A percentile compares a stretch with the other conserved stretches of the same genome.
Evolutionary conservation across 2,329 filamentous ascomycete species (phyloP).

Genomic region (Phyllosticta citrichinensis): DNA sequence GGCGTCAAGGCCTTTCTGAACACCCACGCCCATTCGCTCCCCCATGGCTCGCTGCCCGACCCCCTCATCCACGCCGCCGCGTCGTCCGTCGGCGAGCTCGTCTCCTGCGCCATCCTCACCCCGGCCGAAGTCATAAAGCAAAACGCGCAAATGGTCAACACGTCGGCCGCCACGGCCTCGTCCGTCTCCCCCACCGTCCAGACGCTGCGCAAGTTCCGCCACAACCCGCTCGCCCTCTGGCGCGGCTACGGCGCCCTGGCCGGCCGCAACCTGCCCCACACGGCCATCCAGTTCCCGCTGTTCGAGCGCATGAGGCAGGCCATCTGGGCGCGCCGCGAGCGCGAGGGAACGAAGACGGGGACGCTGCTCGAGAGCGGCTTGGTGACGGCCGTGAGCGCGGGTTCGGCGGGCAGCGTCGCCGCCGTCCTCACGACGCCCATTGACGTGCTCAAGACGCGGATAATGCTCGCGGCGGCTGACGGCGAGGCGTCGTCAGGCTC

Average conservation of each 20-base stretch:
- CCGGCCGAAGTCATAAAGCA: constrained; percentile 89
- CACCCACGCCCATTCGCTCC: constrained; percentile 30
- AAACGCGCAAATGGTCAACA: constrained; percentile 74
- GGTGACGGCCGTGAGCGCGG: constrained; percentile 66
- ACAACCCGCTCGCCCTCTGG: constrained; percentile 47
- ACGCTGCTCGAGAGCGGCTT: constrained; percentile 54
- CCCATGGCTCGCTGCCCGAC: constrained; percentile 41
- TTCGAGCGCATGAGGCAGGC: constrained; percentile 60
- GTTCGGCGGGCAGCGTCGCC: constrained; percentile 61
- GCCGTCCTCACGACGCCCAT: constrained; percentile 79
- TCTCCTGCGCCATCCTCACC: constrained; percentile 76
- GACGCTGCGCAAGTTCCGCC: constrained; percentile 47
- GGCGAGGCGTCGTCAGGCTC: neutral
- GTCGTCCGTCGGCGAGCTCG: constrained; percentile 68
- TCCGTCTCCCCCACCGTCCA: constrained; percentile 43
- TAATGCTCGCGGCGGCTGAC: constrained; percentile 57
- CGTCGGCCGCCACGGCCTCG: constrained; percentile 29
- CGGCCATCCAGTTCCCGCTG: constrained; percentile 77
- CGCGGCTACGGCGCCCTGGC: constrained; percentile 73
- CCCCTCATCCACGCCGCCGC: constrained; percentile 63
- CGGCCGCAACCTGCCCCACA: constrained; percentile 76
- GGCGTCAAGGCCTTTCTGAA: constrained; percentile 56
- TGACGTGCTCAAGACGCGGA: constrained; percentile 80
- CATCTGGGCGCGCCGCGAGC: constrained; percentile 39
- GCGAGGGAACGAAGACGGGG: constrained; percentile 25